These are phyloP conservation scores for Bipolaris bicolor DNA, from an alignment of 2,329 filamentous ascomycete species.

Conservation along the genomic window DNA sequence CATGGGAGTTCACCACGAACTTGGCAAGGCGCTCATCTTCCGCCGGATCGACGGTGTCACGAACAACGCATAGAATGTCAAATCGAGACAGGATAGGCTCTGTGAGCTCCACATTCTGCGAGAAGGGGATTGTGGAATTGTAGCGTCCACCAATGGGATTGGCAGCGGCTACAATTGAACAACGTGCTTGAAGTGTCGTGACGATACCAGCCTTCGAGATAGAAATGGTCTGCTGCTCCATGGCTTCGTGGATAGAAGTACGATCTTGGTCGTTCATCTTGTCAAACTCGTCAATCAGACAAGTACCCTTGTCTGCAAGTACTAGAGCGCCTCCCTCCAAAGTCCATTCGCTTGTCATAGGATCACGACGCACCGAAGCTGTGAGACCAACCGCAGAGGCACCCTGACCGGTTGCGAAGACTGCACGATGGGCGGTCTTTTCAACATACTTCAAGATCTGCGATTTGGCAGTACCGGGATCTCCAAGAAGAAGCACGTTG, in stretches of 20 bases:
- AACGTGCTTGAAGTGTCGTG: conserved; percentile 93
- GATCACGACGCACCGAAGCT: conserved; percentile 92
- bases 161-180: conserved; percentile 93
- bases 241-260: conserved; percentile 98
- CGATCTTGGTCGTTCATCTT: conserved; percentile 99
- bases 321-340: conserved; percentile 95
- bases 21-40: conserved; percentile 93
- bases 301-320: conserved; percentile 91
- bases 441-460: conserved; percentile 97
- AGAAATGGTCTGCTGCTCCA: conserved; percentile 99
- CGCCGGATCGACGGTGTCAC: conserved; percentile 88
- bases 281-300: conserved; percentile 98
- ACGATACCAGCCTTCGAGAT: conserved; percentile 99
- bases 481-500: conserved; percentile 93
- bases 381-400: conserved; percentile 97
- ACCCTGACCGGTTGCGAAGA: conserved; percentile 97
- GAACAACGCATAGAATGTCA: conserved; percentile 93
- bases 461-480: conserved; percentile 97
- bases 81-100: conserved; percentile 98
- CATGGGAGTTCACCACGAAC: conserved; percentile 94
- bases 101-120: conserved; percentile 93
- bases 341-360: conserved; percentile 95
- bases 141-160: conserved; percentile 97
- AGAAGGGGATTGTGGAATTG: conserved; percentile 95
- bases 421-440: conserved; percentile 93